Percentiles rank a stretch among this genome's conserved stretches.
phyloP scores from a whole-genome alignment of 768 basidiomycete species.

The Boletus edulis region DNA sequence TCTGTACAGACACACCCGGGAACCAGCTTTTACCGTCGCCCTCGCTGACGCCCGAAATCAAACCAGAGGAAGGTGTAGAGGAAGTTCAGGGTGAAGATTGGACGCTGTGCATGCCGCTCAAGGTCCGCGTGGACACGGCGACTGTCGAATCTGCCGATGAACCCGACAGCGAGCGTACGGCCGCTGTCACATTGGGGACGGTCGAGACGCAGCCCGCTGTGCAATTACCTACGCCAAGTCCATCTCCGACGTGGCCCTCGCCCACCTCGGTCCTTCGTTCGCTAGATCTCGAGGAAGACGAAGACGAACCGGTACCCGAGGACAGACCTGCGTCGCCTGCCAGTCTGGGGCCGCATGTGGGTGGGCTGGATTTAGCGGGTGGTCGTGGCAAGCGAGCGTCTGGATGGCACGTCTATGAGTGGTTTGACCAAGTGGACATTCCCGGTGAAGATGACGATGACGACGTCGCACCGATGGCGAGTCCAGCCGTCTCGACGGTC shows the following conservation, averaged over 20 bases:
- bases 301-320: not conserved
- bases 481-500: no score
- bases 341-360: conserved; percentile 26
- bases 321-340: conserved; percentile 18
- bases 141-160: not conserved
- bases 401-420: conserved; percentile 32
- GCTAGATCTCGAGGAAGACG: conserved; percentile 12
- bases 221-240: conserved; percentile 29
- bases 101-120: conserved; percentile 34
- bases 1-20: conserved; percentile 28
- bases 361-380: conserved; percentile 30
- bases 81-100: conserved; percentile 24
- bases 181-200: conserved; percentile 1
- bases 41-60: not conserved
- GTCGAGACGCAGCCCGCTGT: not conserved
- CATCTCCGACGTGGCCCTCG: conserved; percentile 23
- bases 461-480: not conserved
- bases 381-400: conserved; percentile 32
- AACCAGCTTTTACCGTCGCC: conserved; percentile 13
- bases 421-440: conserved; percentile 24
- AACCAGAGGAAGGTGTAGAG: conserved; percentile 4
- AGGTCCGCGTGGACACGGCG: conserved; percentile 1
- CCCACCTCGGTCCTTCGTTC: not conserved
- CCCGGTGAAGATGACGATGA: not conserved
- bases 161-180: conserved; percentile 1